Conservation (phyloP, 805 yeast genomes). For the Teunomyces barrocoloradensis region DNA sequence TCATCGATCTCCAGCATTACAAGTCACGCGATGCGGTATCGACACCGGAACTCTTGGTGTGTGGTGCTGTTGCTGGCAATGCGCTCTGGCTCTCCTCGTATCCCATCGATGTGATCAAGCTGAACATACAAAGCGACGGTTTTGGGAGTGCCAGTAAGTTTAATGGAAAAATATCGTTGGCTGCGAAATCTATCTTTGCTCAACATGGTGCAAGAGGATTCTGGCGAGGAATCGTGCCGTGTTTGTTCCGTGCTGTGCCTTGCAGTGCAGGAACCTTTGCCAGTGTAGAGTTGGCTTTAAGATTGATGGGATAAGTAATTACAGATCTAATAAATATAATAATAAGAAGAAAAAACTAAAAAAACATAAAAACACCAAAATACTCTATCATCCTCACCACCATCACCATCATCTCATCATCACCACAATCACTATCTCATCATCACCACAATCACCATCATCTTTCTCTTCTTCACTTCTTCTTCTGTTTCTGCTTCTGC, state of each 20-base stretch:
- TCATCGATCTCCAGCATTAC: conserved; percentile 31
- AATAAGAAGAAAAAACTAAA: too few species aligned
- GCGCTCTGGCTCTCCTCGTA: conserved; percentile 60
- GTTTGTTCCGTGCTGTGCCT: conserved; percentile 59
- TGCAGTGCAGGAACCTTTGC: conserved; percentile 77
- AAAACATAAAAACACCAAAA: background rate
- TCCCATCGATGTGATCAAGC: conserved; percentile 51
- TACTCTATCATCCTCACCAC: too few species aligned
- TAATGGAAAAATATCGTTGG: conserved; percentile 35
- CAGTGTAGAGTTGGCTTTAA: conserved; percentile 64
- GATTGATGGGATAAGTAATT: conserved; percentile 45
- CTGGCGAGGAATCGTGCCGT: conserved; percentile 63
- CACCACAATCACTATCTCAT: too few species aligned
- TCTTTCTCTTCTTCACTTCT: too few species aligned
- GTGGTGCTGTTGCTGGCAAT: conserved; percentile 69
- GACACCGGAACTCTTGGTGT: conserved; percentile 52
- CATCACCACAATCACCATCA: too few species aligned
- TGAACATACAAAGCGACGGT: conserved; percentile 51
- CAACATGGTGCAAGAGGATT: conserved; percentile 50
- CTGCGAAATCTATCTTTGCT: conserved; percentile 37
- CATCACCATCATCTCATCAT: too few species aligned
- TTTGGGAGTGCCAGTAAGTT: conserved; percentile 46
- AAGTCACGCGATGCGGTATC: conserved; percentile 47
- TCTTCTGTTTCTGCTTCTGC: too few species aligned
- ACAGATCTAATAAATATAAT: background rate